Conservation (phyloP, 805 yeast genomes). For the Komagataella pseudopastoris region DNA sequence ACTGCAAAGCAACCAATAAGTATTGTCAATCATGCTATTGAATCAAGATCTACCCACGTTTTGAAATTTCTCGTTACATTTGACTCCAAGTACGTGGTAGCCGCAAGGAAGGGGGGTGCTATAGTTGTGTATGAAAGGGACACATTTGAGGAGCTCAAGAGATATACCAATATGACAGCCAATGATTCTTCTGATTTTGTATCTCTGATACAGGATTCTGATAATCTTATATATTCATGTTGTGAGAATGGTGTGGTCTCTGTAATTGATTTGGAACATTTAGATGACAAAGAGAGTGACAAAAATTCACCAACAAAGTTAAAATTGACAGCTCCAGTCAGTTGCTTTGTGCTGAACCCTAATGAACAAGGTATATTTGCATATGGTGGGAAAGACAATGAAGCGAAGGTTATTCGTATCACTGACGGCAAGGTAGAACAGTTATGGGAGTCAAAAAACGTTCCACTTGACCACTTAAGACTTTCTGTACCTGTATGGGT, state of each 20-base stretch:
- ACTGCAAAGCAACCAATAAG: constrained; percentile 51
- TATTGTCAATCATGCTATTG: constrained; percentile 19
- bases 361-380: constrained; percentile 43
- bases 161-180: constrained; percentile 5
- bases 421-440: constrained; percentile 13
- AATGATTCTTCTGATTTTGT: constrained; percentile 22
- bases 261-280: constrained; percentile 10
- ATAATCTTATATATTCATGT: constrained; percentile 16
- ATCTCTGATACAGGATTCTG: constrained; percentile 14
- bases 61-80: constrained; percentile 16
- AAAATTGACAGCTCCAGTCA: constrained; percentile 31
- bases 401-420: constrained; percentile 36
- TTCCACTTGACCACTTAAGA: constrained; percentile 66
- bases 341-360: constrained; percentile 35
- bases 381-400: constrained; percentile 78
- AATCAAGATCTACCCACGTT: constrained; percentile 20
- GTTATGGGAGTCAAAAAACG: constrained; percentile 68
- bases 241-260: constrained; percentile 19
- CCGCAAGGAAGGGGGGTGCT: constrained; percentile 28
- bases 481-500: constrained; percentile 78
- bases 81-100: constrained; percentile 22
- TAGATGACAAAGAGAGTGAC: constrained; percentile 3
- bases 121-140: constrained; percentile 23
- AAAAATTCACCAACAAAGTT: constrained; percentile 17
- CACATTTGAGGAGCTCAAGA: constrained; percentile 8